A percentile compares a stretch with the other conserved stretches of the same genome.
These are phyloP conservation scores for Penicillium bialowiezense DNA, from an alignment of 495 filamentous ascomycete species.

Conservation along the genomic window DNA sequence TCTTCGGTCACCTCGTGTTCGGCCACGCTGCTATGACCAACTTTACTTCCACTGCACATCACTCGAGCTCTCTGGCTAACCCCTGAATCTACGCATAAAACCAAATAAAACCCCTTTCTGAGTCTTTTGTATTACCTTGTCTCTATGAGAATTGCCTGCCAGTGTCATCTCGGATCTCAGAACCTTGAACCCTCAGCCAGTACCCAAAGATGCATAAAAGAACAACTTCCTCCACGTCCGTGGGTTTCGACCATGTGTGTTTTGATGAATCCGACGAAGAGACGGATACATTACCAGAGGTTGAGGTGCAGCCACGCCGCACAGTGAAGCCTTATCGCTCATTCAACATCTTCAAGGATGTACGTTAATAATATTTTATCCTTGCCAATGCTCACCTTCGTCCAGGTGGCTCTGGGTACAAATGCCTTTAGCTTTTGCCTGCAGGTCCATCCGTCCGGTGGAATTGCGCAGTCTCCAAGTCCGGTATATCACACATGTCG, in stretches of 20 bases:
- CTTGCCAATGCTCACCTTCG: neutral
- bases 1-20: conserved; percentile 2
- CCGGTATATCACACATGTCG: conserved; percentile 7
- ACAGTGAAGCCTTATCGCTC: conserved; percentile 3
- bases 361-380: neutral
- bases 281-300: neutral
- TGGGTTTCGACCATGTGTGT: neutral
- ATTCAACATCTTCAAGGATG: conserved; percentile 11
- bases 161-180: no score
- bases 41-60: neutral
- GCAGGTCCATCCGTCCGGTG: conserved; percentile 6
- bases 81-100: neutral
- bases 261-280: neutral
- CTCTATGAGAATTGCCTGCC: neutral
- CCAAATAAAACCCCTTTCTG: neutral
- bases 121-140: neutral
- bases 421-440: conserved; percentile 6
- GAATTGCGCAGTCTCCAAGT: conserved; percentile 1
- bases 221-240: neutral
- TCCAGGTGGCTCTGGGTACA: conserved; percentile 1
- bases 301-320: neutral
- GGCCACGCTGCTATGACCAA: conserved; percentile 3
- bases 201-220: neutral
- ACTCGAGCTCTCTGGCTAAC: neutral
- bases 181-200: no score